Base-by-base conservation (phyloP, 768 basidiomycete genomes). In the Dioszegia crocea region DNA sequence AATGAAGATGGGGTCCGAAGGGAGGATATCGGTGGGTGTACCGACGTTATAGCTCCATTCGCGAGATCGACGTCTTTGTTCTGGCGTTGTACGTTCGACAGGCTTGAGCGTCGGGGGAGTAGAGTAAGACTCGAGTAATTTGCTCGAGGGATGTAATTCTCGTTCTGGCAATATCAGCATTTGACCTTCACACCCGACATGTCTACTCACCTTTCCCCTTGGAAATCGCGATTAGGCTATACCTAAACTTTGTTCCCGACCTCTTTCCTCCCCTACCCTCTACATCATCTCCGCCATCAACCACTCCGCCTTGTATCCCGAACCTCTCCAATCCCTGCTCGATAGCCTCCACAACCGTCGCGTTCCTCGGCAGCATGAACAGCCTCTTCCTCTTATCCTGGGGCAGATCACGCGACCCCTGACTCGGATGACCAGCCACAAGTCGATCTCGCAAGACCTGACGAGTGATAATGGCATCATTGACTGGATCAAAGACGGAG, bases 221-320 rank as follows among this genome's bases (percentile, higher is more conserved):
- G 63, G 83, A 79, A 23, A 68, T 58, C 0, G 86, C 83, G 11
- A 82, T 80, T 55, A 99, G 78, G n/a, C 84, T 84, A 74, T 98
- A 98, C 55, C 91, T 82, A 33, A 97, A 88, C 9, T 83, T 77
- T 6, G 83, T 80, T 57, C 90, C 94, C 63, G 86, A 82, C 59
- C 92, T 81, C 78, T 91, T 91, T 6, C 83, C 81, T 31, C 86
- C 80, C 74, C 94, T 92, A 73, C 97, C 94, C 77, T 99, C 96
- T 0, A 99, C 84, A 70, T 97, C 94, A 75, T 99, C 96, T 1
- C 96, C 96, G 1, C 96, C 96, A 75, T 97, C 93, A 2, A 98
- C 94, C 1, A 99, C 91, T n/a, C 93, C 96, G 38, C 96, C 94
- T 33, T 84, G 80, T 56, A 99, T 96, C 2, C 96, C 96, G 71